Evolutionary conservation across 2,329 filamentous ascomycete genomes (phyloP).

Genomic region (Harringtonia lauricola): DNA sequence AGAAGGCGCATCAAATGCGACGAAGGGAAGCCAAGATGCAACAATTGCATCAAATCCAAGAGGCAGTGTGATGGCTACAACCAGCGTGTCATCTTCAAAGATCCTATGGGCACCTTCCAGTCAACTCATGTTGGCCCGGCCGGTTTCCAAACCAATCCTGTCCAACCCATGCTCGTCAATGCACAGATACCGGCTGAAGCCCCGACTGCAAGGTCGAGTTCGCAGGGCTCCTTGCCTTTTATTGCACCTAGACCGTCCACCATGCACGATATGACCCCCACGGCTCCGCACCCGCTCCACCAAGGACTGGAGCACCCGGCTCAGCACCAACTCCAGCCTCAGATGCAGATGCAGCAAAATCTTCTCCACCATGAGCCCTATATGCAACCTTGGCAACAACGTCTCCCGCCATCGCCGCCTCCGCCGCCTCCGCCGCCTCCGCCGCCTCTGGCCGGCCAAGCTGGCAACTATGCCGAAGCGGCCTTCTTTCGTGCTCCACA

Average conservation of each 20-base stretch:
- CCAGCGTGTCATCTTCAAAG: constrained; percentile 70
- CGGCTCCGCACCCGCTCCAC: not conserved
- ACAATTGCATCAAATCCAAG: constrained; percentile 80
- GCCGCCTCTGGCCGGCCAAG: too few species aligned
- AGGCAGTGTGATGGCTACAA: constrained; percentile 76
- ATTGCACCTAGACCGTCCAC: not conserved
- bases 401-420: too few species aligned
- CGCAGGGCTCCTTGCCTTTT: not conserved
- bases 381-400: not conserved
- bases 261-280: not conserved
- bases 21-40: constrained; percentile 72
- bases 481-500: not conserved
- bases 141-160: constrained; percentile 31
- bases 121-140: constrained; percentile 32
- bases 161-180: constrained; percentile 31
- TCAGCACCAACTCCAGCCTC: too few species aligned
- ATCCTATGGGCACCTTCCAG: constrained; percentile 51
- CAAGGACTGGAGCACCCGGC: too few species aligned
- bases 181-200: constrained; percentile 19
- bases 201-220: not conserved
- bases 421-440: too few species aligned
- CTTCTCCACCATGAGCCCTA: not conserved
- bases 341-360: not conserved
- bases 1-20: constrained; percentile 96
- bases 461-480: not conserved